Evolutionary conservation across 179 eudicot species (phyloP), one percentile per base, ranked within the genome.

Genomic region (Sideroxylon spinosum): DNA sequence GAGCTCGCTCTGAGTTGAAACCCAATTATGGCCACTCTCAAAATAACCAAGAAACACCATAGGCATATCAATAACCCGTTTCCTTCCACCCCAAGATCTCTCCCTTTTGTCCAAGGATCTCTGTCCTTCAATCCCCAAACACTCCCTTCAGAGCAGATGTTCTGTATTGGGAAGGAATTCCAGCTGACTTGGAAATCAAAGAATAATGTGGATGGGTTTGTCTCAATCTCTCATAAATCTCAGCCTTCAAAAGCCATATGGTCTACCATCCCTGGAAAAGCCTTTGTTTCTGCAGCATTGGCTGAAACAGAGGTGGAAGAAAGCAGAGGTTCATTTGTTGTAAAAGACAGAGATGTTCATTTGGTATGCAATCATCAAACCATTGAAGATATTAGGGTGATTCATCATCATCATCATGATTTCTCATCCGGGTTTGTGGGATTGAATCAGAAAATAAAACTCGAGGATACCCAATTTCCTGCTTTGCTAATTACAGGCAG

Each of bases 241-340:
- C 78, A 89, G 25, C 94, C 91, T 0, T 70, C 75, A 48, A 90
- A 81, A 77, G 75, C 91, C 77, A 79, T 95, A 23, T 95, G 99
- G 99, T 83, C 91, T 9, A 89, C 95, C 19, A 66, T 89, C 46
- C 95, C 95, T 6, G 98, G 98, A 2, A 90, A 90, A 69, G 85
- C 98, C 29, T 95, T 95, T 78, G 84, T 95, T 32, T 87, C 94
- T 50, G 93, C 97, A 22, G 97, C 95, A 46, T 23, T 81, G 70
- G 91, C 81, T 62, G 94, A 95, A 78, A 93, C 98, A 70, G 93
- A 93, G 88, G 89, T 95, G 22, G 91, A 95, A 86, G 99, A 95
- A 86, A 95, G 99, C 87, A 86, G 99, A 29, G 99, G 99, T 78
- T 95, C 99, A 69, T 95, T 95, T 79, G 86, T 88, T 32, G 70